Evolutionary conservation across 2,329 filamentous ascomycete species (phyloP), one percentile per base, ranked within the genome.

Genomic region (Clarireedia monteithiana): DNA sequence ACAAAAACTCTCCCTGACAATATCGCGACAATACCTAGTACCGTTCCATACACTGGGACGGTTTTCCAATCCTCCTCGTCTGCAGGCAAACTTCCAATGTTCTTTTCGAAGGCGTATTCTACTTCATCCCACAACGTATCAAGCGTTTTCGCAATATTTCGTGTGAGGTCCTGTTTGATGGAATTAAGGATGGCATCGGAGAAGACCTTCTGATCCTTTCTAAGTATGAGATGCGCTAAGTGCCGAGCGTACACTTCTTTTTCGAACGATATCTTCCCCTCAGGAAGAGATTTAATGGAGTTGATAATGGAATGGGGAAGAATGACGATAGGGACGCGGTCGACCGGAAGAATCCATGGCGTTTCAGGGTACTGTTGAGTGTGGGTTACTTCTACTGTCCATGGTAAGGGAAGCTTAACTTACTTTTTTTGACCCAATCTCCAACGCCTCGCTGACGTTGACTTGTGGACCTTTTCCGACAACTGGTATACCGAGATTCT

Each of bases 1-100:
- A 67, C 66, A 26, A 67, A 67, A 1, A 64, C 59, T 12, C 66
- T 53, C 3, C 64, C 77, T 38, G 70, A 71, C 12, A 74, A 60
- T 2, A 70, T 62, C 4, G 74, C 70, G 2, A 77, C 68, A 34
- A 75, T 68, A 2, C 66, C 59, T 57, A 69, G 64, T 46, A 75
- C 63, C 6, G 68, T 70, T 4, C 66, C 62, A 36, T 72, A 69
- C 2, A 64, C 26, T 24, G 36, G 23, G 6, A 62, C 34, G 4
- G 58, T 39, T 6, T 63, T 69, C 73, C 72, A 75, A 26, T 23
- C 42, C 9, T 48, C 50, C 1, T 47, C 27, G 7, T 53, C 15
- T 30, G 72, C 70, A 2, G 50, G n/a, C 5, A 63, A 64, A 26
- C 14, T 48, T 48, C 20, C 51, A 27, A 66, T 27, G 20, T 64